Evolutionary conservation across 2,329 filamentous ascomycete species (phyloP), one percentile per base, ranked within the genome.

Genomic region (Neonectria ditissima): DNA sequence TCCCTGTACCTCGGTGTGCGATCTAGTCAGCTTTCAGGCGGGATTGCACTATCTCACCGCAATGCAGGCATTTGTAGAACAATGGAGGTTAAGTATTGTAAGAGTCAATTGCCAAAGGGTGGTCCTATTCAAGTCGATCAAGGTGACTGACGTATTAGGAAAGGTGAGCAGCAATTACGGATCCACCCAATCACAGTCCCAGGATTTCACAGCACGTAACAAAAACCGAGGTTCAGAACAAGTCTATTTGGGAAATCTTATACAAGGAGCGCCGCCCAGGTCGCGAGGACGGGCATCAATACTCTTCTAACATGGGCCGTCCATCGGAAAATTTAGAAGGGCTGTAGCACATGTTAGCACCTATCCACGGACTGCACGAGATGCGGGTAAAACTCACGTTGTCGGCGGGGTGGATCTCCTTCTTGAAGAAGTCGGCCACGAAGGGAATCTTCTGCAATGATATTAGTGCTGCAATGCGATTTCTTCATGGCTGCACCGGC

Each of bases 341-440:
- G 79, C 80, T 81, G 28, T 11, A 13, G 6, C 7, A 16, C 34
- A 3, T 16, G 60, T 80, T 68, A 80, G 74, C 48, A 54, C 22
- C 1, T 3, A 16, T 20, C 13, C 34, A 16, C 26, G 8, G 13
- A 26, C 1, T 18, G 26, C 48, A 13, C 5, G 3, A 14, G 9
- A 13, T 10, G 11, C 11, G 26, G 30, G 14, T 6, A 10, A 79
- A 11, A 83, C 87, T 81, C 72, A 90, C 87, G 80, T 89, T 89
- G 80, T 90, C 88, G 64, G 87, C 86, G 63, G 87, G 80, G 70
- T 86, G 83, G 69, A 86, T 72, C 74, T 87, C 80, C 76, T 85
- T 83, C 72, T 81, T 71, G 76, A 83, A 90, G 78, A 82, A 79
- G 52, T 72, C 65, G 68, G 83, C 82, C 63, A 89, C 67, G 70